These are phyloP conservation scores for Omphalotus olearius DNA, from an alignment of 1,284 basidiomycete genomes.

Conservation along the genomic window DNA sequence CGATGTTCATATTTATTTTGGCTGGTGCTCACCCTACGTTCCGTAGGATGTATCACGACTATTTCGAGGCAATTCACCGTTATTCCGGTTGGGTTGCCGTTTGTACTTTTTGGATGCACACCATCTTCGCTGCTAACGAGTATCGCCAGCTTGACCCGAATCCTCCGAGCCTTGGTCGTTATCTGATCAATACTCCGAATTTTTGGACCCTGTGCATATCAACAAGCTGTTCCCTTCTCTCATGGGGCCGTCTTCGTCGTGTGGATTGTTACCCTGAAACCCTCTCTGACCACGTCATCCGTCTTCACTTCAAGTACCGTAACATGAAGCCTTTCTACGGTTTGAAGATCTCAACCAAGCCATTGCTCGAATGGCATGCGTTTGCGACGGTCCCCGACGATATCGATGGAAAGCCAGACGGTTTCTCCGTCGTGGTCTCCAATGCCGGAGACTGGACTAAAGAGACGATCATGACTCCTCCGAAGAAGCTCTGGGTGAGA, in stretches of 20 bases:
- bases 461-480: constrained; percentile 28
- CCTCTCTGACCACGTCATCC: constrained; percentile 31
- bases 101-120: constrained; percentile 27
- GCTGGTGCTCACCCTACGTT: constrained; percentile 28
- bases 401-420: constrained; percentile 18
- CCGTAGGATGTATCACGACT: constrained; percentile 28
- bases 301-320: constrained; percentile 31
- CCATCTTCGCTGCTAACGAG: constrained; percentile 14
- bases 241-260: constrained; percentile 31
- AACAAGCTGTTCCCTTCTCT: constrained; percentile 26
- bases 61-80: constrained; percentile 30
- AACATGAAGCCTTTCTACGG: constrained; percentile 28
- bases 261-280: constrained; percentile 21
- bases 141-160: constrained; percentile 15
- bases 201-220: constrained; percentile 33
- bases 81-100: constrained; percentile 30
- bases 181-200: constrained; percentile 21
- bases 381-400: constrained; percentile 27
- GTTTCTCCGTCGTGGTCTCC: constrained; percentile 26
- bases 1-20: constrained; percentile 27
- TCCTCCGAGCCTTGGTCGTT: constrained; percentile 22
- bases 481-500: constrained; percentile 33
- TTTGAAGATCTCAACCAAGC: constrained; percentile 27
- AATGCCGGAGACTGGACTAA: constrained; percentile 36
- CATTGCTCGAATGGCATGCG: constrained; percentile 32